Percentiles rank a stretch among this genome's conserved stretches.
Conservation (phyloP, 1,284 basidiomycete genomes). For the Cryptococcus sp. region DNA sequence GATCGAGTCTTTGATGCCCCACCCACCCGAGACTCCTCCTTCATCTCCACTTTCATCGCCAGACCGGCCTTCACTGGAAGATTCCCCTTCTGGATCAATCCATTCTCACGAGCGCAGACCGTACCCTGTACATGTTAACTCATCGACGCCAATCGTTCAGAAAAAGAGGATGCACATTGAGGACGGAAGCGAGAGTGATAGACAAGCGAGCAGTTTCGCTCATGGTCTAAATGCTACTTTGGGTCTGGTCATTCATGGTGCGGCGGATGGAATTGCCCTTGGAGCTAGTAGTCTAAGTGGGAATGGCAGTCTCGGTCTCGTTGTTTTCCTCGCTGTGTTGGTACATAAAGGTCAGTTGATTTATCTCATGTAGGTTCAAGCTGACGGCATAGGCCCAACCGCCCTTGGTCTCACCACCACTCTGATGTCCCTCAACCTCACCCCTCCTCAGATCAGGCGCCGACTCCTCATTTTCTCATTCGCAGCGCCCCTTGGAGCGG, state of each 20-base stretch:
- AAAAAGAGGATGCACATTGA: conserved; percentile 27
- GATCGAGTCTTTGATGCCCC: conserved; percentile 43
- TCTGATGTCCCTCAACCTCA: conserved; percentile 67
- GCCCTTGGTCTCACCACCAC: conserved; percentile 77
- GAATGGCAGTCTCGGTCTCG: conserved; percentile 56
- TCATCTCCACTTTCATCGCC: conserved; percentile 13
- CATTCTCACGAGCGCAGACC: conserved; percentile 7
- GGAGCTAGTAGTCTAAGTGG: conserved; percentile 57
- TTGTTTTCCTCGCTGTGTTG: conserved; percentile 82
- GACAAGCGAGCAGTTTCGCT: conserved; percentile 10
- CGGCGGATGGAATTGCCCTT: conserved; percentile 84
- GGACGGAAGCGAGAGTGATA: conserved; percentile 4
- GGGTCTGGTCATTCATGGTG: conserved; percentile 76
- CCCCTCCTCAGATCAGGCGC: conserved; percentile 63
- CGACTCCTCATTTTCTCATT: conserved; percentile 72
- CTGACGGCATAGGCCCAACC: conserved; percentile 62
- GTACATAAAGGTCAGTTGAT: conserved; percentile 74
- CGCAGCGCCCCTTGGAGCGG: conserved; percentile 71
- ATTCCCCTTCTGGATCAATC: neutral
- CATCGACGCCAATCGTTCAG: conserved; percentile 32
- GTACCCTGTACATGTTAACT: conserved; percentile 24
- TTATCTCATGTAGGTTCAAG: neutral
- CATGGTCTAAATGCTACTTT: conserved; percentile 65
- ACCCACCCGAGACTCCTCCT: conserved; percentile 26
- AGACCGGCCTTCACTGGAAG: conserved; percentile 5